A percentile compares a stretch with the other conserved stretches of the same genome.
Evolutionary conservation across 257 asterid species (phyloP).

Genomic region (Nicotiana tomentosiformis): DNA sequence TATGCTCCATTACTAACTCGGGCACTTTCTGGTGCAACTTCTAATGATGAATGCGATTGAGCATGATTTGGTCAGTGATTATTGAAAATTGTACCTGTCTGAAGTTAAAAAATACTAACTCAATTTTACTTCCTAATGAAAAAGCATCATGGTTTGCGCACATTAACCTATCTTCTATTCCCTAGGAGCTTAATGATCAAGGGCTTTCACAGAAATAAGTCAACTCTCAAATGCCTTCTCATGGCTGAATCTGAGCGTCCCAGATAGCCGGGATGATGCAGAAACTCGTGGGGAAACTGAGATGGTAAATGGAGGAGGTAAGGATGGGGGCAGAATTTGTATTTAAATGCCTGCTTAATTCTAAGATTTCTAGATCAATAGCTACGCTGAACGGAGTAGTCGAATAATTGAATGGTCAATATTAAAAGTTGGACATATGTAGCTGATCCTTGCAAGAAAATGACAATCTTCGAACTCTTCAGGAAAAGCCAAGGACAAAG

Average conservation of each 20-base stretch:
- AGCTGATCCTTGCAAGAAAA: neutral
- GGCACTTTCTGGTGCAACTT: neutral
- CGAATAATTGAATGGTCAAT: neutral
- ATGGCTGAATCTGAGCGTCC: slow-evolving; percentile 52
- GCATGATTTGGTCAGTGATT: neutral
- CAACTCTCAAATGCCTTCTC: slow-evolving; percentile 58
- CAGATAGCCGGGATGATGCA: slow-evolving; percentile 27
- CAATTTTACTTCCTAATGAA: neutral
- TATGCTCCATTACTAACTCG: neutral
- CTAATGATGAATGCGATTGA: neutral
- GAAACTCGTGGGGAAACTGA: slow-evolving; percentile 16
- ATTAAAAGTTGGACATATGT: neutral
- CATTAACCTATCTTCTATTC: neutral
- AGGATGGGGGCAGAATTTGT: neutral
- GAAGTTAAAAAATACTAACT: neutral
- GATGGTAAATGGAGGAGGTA: slow-evolving; percentile 20
- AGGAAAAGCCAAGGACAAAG: slow-evolving; percentile 34
- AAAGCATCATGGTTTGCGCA: neutral
- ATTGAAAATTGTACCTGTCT: neutral
- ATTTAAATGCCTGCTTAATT: neutral
- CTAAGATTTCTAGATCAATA: neutral
- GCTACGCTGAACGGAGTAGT: neutral
- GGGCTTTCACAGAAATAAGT: slow-evolving; percentile 38
- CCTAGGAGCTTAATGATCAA: slow-evolving; percentile 21
- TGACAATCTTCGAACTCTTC: slow-evolving; percentile 9